Base-by-base conservation (phyloP, 2,329 filamentous ascomycete species). In the Calonectria pauciramosa region DNA sequence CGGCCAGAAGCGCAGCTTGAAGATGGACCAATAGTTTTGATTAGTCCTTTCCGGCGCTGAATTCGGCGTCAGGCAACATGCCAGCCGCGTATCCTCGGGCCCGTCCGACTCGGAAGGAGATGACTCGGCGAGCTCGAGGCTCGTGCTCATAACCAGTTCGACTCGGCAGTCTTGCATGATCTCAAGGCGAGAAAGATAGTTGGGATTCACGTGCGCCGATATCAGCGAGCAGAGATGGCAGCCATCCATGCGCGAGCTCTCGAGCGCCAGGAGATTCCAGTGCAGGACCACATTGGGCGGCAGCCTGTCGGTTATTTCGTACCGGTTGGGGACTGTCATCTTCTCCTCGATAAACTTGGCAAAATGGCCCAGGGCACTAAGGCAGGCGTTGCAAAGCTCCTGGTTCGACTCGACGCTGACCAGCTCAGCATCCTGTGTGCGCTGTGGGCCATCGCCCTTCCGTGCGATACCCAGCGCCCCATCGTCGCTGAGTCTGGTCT, bases 131-230 rank as follows among this genome's bases (percentile, higher is more conserved):
- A 49, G 26, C 18, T 49, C 18, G 4, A 49, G 18, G 23, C 18
- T 65, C 6, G 60, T 49, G 28, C 20, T 20, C 10, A 44, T 3
- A 18, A 44, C 38, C 10, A 65, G 41, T 38, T 65, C 60, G 9
- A 65, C 41, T n/a, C 60, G 60, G 11, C 38, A 65, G 41, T 65
- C 60, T 49, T 65, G 20, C 41, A 49, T 49, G 10, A 65, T 65
- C 20, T 44, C 60, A 5, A 65, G 38, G 28, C 41, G 56, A 20
- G 56, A 28, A 7, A 63, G 34, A 41, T 49, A 49, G 3, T 10
- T 16, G 23, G 38, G 38, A 23, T 65, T n/a, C 26, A 65, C 38
- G 38, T 47, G 20, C 28, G 60, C 41, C 26, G 38, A 49, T 20
- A 65, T 65, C 2, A 49, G 26, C 8, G 38, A 47, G 28, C 60